A percentile compares a stretch with the other conserved stretches of the same genome.
Conservation (phyloP, 148 eudicot genomes). For the Simmondsia chinensis region DNA sequence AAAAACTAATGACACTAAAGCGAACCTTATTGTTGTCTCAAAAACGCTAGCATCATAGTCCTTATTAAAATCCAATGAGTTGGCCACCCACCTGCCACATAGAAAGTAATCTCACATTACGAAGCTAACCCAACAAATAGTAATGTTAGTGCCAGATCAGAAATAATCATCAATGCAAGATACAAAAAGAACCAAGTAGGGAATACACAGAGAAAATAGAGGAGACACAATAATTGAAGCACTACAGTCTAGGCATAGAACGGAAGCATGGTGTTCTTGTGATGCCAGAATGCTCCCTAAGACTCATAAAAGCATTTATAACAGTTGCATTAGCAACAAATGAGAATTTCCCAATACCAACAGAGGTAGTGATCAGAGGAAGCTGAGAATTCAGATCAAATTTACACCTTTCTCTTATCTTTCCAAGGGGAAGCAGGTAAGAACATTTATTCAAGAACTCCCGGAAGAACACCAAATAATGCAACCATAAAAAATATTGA, state of each 20-base stretch:
- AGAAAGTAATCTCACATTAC: constrained; percentile 13
- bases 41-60: constrained; percentile 95
- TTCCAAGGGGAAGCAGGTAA: no score
- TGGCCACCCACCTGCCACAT: constrained; percentile 80
- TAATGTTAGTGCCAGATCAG: neutral
- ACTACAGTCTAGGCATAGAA: neutral
- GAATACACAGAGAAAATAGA: neutral
- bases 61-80: constrained; percentile 87
- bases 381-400: no score
- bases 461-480: no score
- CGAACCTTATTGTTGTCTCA: constrained; percentile 99
- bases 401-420: no score
- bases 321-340: no score
- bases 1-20: constrained; percentile 40
- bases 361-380: no score
- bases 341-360: no score
- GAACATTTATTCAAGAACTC: no score
- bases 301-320: no score
- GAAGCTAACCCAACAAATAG: neutral
- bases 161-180: neutral
- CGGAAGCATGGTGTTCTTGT: neutral
- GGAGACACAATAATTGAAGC: neutral
- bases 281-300: no score
- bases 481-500: no score
- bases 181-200: neutral